A percentile compares a stretch with the other conserved stretches of the same genome.
These are phyloP conservation scores for Capsicum rhomboideum DNA, from an alignment of 257 asterid genomes.

Conservation along the genomic window DNA sequence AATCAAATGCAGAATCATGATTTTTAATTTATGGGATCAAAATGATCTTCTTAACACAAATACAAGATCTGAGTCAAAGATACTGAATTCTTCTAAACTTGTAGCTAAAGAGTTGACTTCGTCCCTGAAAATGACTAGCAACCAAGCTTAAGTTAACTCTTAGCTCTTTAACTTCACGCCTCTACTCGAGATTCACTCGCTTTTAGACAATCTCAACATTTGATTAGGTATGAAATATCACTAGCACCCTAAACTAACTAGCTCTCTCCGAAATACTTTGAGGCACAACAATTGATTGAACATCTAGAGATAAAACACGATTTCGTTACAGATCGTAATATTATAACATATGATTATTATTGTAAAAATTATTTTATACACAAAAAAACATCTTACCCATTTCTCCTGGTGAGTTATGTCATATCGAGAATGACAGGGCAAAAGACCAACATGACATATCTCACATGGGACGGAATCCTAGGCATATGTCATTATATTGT, in stretches of 20 bases:
- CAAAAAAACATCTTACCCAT: no score
- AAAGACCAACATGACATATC: background rate
- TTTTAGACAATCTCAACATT: background rate
- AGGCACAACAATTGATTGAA: no score
- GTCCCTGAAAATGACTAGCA: no score
- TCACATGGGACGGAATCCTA: conserved; percentile 4
- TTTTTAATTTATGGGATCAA: no score
- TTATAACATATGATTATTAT: background rate
- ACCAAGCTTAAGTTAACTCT: background rate
- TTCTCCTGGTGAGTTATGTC: no score
- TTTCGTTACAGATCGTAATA: background rate
- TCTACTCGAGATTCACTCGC: background rate
- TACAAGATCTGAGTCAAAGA: no score
- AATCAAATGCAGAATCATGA: no score
- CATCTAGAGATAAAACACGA: background rate
- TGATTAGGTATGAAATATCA: background rate
- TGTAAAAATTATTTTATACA: background rate
- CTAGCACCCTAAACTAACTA: background rate
- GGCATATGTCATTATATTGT: background rate
- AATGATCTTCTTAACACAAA: no score
- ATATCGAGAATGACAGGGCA: background rate
- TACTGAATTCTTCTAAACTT: no score
- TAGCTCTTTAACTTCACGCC: background rate
- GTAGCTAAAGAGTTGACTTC: no score
- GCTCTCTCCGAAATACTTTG: background rate